Evolutionary conservation across 1,139 yeast species (phyloP).

Genomic region (Scheffersomyces insectosa): DNA sequence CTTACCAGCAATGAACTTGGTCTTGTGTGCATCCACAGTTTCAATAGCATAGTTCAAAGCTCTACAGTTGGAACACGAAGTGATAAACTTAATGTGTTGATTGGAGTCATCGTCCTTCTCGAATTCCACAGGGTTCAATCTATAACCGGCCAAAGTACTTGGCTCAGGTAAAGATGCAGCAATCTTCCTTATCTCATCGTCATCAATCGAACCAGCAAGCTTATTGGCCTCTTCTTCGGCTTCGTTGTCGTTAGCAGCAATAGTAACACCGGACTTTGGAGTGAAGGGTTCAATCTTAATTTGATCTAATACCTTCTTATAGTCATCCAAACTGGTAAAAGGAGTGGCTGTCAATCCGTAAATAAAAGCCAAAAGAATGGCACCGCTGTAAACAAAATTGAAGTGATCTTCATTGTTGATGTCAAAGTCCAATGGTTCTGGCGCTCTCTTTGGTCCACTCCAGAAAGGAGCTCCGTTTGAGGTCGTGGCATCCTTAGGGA

Average conservation of each 20-base stretch:
- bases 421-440: constrained; percentile 78
- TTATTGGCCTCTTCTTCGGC: constrained; percentile 72
- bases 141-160: constrained; percentile 82
- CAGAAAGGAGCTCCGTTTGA: constrained; percentile 93
- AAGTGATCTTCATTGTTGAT: constrained; percentile 74
- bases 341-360: constrained; percentile 71
- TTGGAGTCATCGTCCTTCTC: constrained; percentile 97
- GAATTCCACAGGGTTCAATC: constrained; percentile 84
- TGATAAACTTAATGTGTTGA: constrained; percentile 92
- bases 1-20: constrained; percentile 87
- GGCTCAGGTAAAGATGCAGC: constrained; percentile 88
- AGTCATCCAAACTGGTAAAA: constrained; percentile 40
- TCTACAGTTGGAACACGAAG: constrained; percentile 96
- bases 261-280: constrained; percentile 75
- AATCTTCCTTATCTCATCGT: constrained; percentile 55
- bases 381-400: constrained; percentile 84
- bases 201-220: constrained; percentile 52
- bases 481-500: constrained; percentile 91
- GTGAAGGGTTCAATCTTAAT: constrained; percentile 45
- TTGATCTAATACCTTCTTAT: constrained; percentile 55
- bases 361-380: constrained; percentile 85
- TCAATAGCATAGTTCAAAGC: constrained; percentile 90
- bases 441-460: constrained; percentile 98
- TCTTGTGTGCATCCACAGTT: constrained; percentile 71
- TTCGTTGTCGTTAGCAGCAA: constrained; percentile 87